These are phyloP conservation scores for Pseudognaphalium luteoalbum DNA, from an alignment of 129 eudicot genomes.

Conservation along the genomic window DNA sequence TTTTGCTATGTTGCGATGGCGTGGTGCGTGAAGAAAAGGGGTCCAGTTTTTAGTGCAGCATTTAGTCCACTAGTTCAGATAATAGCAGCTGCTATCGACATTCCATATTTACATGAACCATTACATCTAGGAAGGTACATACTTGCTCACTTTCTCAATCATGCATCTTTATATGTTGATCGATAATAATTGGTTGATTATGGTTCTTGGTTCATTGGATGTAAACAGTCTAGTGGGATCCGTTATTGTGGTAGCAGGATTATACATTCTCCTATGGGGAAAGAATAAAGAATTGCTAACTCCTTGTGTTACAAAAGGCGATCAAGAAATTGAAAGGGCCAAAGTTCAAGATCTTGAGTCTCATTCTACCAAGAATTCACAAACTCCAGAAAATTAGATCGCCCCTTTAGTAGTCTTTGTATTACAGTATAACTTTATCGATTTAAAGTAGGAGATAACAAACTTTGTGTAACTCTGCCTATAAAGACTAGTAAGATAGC, in stretches of 20 bases:
- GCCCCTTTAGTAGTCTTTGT: not conserved
- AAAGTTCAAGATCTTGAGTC: constrained; percentile 40
- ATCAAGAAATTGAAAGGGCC: constrained; percentile 26
- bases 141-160: not conserved
- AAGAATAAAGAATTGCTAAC: constrained; percentile 51
- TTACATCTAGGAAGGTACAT: constrained; percentile 70
- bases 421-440: not conserved
- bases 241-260: constrained; percentile 42
- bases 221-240: constrained; percentile 52
- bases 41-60: constrained; percentile 78
- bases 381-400: constrained; percentile 3
- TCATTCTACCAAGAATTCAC: constrained; percentile 32
- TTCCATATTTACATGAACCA: constrained; percentile 64
- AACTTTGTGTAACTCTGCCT: constrained; percentile 9
- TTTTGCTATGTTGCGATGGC: constrained; percentile 68
- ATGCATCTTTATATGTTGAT: constrained; percentile 4
- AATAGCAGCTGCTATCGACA: constrained; percentile 51
- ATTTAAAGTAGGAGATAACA: not conserved
- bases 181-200: not conserved
- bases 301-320: constrained; percentile 20
- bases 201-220: not conserved
- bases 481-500: constrained; percentile 4
- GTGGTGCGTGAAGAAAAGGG: constrained; percentile 83
- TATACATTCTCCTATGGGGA: constrained; percentile 64
- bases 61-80: constrained; percentile 74